phyloP scores from a whole-genome alignment of 352 stramenopile species.

The Phytopythium aichiense region DNA sequence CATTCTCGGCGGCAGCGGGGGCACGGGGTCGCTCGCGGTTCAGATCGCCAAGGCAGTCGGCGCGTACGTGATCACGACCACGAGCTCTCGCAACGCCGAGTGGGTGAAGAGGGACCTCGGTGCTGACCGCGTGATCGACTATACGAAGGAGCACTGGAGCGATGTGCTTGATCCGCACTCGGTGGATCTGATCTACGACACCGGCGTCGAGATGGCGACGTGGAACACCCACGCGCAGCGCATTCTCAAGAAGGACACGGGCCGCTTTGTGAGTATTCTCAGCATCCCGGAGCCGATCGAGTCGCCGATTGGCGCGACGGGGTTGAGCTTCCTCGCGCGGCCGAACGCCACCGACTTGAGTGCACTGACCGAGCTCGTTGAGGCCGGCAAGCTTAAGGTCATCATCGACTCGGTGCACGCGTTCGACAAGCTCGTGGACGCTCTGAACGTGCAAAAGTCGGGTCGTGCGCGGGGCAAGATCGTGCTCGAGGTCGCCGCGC shows the following conservation, averaged over 20 bases:
- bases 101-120: constrained; percentile 33
- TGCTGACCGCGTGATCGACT: constrained; percentile 51
- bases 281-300: constrained; percentile 30
- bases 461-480: constrained; percentile 1
- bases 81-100: constrained; percentile 31
- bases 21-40: constrained; percentile 48
- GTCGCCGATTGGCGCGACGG: constrained; percentile 37
- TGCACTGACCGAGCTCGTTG: constrained; percentile 30
- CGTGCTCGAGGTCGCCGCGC: not conserved
- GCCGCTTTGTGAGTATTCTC: constrained; percentile 34
- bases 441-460: not conserved
- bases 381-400: constrained; percentile 3
- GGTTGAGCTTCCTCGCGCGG: constrained; percentile 15
- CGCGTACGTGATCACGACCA: constrained; percentile 15
- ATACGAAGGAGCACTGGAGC: constrained; percentile 42
- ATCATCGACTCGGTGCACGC: constrained; percentile 3
- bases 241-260: constrained; percentile 29
- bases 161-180: constrained; percentile 25
- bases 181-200: constrained; percentile 33
- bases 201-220: constrained; percentile 17
- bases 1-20: constrained; percentile 53
- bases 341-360: constrained; percentile 22
- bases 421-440: not conserved
- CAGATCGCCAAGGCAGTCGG: constrained; percentile 53
- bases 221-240: constrained; percentile 33